phyloP scores from a whole-genome alignment of 148 eudicot species.

The Rhododendron williamsianum region DNA sequence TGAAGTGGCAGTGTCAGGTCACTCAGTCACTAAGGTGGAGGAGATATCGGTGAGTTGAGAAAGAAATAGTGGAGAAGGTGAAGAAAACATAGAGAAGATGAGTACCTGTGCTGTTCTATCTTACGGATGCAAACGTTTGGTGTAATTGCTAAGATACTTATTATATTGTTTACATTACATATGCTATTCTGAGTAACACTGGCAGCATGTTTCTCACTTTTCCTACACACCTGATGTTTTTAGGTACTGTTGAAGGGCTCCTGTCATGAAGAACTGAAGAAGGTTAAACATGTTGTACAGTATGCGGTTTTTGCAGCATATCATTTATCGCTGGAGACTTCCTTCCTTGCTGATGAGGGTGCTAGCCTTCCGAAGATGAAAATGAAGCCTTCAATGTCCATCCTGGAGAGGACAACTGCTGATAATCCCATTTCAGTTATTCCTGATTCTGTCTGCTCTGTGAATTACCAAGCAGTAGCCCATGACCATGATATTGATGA shows the following conservation, averaged over 20 bases:
- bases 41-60: not conserved
- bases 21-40: not conserved
- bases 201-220: not conserved
- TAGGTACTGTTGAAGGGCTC: slow-evolving; percentile 88
- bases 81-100: not conserved
- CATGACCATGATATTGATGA: slow-evolving; percentile 19
- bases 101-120: not conserved
- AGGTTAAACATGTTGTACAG: slow-evolving; percentile 77
- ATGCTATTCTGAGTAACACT: not conserved
- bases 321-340: slow-evolving; percentile 88
- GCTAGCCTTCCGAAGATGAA: slow-evolving; percentile 74
- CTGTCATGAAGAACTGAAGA: slow-evolving; percentile 71
- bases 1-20: not conserved
- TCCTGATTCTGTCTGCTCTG: slow-evolving; percentile 21
- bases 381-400: slow-evolving; percentile 24
- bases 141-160: not conserved
- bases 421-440: slow-evolving; percentile 28
- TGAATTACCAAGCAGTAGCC: slow-evolving; percentile 13
- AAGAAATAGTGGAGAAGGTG: not conserved
- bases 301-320: slow-evolving; percentile 94
- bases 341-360: slow-evolving; percentile 96
- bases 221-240: not conserved
- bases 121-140: not conserved
- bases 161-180: not conserved
- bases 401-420: slow-evolving; percentile 29